phyloP scores from a whole-genome alignment of 2,329 filamentous ascomycete species.

The Fusarium pseudograminearum region DNA sequence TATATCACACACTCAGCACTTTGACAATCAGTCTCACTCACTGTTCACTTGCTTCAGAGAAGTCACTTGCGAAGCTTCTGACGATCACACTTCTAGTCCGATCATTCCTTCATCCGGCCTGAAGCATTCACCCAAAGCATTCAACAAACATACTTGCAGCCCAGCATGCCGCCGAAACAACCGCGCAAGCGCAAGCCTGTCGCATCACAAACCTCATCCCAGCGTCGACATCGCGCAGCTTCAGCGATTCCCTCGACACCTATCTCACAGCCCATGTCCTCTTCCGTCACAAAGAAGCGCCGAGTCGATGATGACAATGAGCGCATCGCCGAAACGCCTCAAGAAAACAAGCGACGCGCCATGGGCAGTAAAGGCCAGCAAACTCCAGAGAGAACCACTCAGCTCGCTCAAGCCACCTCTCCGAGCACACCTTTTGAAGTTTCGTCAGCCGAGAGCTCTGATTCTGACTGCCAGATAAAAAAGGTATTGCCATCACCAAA shows the following conservation, averaged over 20 bases:
- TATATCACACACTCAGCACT: not conserved
- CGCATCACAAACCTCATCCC: not conserved
- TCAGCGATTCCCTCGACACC: constrained; percentile 15
- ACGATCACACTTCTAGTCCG: not conserved
- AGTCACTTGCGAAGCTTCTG: not conserved
- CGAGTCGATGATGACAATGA: not conserved
- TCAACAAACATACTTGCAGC: not conserved
- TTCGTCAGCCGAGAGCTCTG: constrained; percentile 35
- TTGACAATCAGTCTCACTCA: not conserved
- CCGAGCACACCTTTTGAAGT: constrained; percentile 36
- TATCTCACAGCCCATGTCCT: constrained; percentile 1
- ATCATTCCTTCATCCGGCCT: not conserved
- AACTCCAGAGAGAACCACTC: constrained; percentile 4
- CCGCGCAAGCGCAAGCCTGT: not conserved
- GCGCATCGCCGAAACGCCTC: constrained; percentile 17
- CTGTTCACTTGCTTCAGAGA: too few relatives aligned
- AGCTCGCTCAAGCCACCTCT: constrained; percentile 24
- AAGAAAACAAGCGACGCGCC: not conserved
- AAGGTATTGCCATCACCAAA: constrained; percentile 20
- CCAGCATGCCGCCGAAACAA: not conserved
- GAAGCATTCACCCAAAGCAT: not conserved
- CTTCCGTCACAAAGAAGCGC: constrained; percentile 7
- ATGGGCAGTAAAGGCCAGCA: not conserved
- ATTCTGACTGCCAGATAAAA: constrained; percentile 33
- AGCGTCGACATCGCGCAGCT: not conserved